Evolutionary conservation across 192 early-diverging fungal species (phyloP).

Genomic region (Chytriomyces confervae): DNA sequence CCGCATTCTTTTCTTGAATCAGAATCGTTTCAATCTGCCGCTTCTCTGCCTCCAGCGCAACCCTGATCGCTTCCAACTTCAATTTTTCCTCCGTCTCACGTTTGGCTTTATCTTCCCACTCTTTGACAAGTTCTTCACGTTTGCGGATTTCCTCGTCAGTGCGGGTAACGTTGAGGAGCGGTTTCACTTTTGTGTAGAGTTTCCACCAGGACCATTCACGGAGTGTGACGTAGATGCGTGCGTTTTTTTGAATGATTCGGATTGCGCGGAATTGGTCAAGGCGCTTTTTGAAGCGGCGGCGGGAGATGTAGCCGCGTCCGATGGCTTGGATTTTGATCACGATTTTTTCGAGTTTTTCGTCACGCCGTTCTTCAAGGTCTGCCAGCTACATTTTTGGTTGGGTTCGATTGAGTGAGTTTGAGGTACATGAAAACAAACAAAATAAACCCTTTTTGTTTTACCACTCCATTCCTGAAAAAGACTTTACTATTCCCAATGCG

Average conservation of each 20-base stretch:
- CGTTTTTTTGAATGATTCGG: conserved; percentile 92
- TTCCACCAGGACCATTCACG: conserved; percentile 97
- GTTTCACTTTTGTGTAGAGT: conserved; percentile 91
- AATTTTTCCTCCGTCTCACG: conserved; percentile 66
- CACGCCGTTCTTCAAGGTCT: conserved; percentile 91
- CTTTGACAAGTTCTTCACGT: conserved; percentile 71
- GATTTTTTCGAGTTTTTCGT: conserved; percentile 80
- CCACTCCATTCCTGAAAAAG: conserved; percentile 94
- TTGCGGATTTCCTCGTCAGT: conserved; percentile 81
- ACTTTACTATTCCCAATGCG: conserved; percentile 92
- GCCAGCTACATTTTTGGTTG: conserved; percentile 61
- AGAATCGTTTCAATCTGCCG: conserved; percentile 71
- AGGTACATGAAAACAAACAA: conserved; percentile 4
- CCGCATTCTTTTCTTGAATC: conserved; percentile 74
- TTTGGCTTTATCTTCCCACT: conserved; percentile 71
- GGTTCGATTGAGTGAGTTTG: not conserved
- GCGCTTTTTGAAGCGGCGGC: conserved; percentile 68
- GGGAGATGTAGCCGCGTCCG: conserved; percentile 83
- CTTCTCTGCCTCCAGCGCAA: conserved; percentile 73
- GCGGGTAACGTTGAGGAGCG: conserved; percentile 80
- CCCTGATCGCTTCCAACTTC: conserved; percentile 62
- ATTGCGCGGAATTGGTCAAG: conserved; percentile 86
- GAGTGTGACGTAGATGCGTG: conserved; percentile 85
- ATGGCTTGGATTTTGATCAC: conserved; percentile 86
- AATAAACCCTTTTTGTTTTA: conserved; percentile 23